Evolutionary conservation across 1,284 basidiomycete genomes (phyloP).

Genomic region (Trichosporon inkin): DNA sequence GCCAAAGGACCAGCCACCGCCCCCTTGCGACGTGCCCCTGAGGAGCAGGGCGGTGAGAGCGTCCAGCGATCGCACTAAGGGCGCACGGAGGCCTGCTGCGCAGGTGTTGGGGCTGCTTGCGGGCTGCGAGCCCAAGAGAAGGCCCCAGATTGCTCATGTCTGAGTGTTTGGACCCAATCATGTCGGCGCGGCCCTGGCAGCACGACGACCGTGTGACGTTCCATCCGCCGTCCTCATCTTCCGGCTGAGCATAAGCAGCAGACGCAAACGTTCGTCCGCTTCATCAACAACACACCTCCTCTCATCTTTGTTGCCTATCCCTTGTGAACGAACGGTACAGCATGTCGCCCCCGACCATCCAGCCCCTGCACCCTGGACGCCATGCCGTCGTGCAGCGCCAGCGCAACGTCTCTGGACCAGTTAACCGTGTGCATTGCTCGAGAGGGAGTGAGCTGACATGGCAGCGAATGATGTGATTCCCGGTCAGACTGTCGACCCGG

Average conservation of each 20-base stretch:
- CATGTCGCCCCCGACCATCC: constrained; percentile 50
- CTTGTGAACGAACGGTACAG: neutral
- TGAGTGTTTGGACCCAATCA: constrained; percentile 6
- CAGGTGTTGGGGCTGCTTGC: neutral
- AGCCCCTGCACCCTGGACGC: constrained; percentile 75
- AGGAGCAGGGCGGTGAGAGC: neutral
- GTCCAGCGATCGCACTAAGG: neutral
- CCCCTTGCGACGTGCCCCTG: neutral
- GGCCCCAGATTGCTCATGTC: constrained; percentile 7
- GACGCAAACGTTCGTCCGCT: neutral
- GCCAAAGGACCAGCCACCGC: constrained; percentile 3
- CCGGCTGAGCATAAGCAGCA: neutral
- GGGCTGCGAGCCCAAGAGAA: neutral
- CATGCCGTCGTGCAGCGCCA: constrained; percentile 72
- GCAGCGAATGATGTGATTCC: constrained; percentile 48
- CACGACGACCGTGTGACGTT: neutral
- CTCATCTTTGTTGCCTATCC: neutral
- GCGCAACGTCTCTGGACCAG: constrained; percentile 69
- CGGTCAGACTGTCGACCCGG: constrained; percentile 40
- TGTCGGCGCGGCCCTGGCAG: neutral
- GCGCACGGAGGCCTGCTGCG: neutral
- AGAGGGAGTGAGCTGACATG: neutral
- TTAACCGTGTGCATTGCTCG: constrained; percentile 47
- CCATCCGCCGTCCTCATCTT: neutral
- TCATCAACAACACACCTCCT: neutral